Conservation (phyloP, 768 basidiomycete species). For the Naganishia onofrii region DNA sequence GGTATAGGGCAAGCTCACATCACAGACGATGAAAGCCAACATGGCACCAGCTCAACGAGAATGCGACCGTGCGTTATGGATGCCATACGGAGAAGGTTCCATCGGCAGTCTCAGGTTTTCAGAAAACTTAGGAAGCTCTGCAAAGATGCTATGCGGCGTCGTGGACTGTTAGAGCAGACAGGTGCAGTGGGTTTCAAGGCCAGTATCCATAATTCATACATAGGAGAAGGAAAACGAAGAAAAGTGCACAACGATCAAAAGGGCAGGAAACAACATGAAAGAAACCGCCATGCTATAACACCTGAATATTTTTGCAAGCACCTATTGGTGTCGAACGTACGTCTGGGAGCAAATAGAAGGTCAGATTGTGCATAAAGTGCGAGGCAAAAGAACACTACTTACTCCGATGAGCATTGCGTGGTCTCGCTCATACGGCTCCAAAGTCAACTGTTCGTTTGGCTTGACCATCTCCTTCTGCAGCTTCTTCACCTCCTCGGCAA, state of each 20-base stretch:
- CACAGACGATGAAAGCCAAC: too few species aligned
- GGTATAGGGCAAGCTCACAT: too few species aligned
- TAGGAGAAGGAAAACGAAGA: not conserved
- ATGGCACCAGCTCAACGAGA: too few species aligned
- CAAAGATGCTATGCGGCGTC: not conserved
- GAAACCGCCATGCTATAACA: not conserved
- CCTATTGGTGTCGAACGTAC: slow-evolving; percentile 31
- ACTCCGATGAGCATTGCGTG: slow-evolving; percentile 39
- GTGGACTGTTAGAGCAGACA: not conserved
- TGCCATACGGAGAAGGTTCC: too few species aligned
- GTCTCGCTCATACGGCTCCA: slow-evolving; percentile 63
- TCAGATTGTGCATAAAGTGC: not conserved
- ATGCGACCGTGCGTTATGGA: too few species aligned
- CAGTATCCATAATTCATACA: slow-evolving; percentile 8
- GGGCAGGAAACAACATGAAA: slow-evolving; percentile 1
- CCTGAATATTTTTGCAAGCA: not conserved
- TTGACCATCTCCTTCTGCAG: slow-evolving; percentile 78
- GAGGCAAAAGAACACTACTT: not conserved
- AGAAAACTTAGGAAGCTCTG: too few species aligned
- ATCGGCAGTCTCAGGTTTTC: too few species aligned
- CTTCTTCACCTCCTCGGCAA: slow-evolving; percentile 78
- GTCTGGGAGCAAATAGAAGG: slow-evolving; percentile 10
- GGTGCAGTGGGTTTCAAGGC: not conserved
- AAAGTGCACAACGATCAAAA: not conserved
- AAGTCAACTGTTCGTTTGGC: slow-evolving; percentile 61